Conservation (phyloP, 1,139 yeast species). For the Citeromyces siamensis region DNA sequence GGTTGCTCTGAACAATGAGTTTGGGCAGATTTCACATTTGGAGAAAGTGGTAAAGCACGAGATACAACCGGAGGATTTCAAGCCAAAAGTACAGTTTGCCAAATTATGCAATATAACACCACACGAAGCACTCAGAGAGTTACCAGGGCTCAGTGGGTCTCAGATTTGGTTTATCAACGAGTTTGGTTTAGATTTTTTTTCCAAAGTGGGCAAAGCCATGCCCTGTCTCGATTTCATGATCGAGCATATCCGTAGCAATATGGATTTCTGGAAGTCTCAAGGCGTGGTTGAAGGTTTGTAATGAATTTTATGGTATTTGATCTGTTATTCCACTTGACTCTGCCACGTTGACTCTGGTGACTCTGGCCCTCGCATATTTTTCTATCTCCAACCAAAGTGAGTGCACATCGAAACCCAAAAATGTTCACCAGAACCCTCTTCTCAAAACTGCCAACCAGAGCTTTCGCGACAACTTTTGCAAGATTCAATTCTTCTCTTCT, state of each 20-base stretch:
- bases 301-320: too few relatives aligned
- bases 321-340: too few relatives aligned
- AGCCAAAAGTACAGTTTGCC: constrained; percentile 5
- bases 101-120: constrained; percentile 20
- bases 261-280: constrained; percentile 24
- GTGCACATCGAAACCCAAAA: too few relatives aligned
- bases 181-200: constrained; percentile 70
- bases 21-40: constrained; percentile 50
- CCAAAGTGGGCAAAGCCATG: constrained; percentile 42
- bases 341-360: too few relatives aligned
- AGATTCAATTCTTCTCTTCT: constrained; percentile 27
- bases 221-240: constrained; percentile 43
- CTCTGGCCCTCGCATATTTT: too few relatives aligned
- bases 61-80: constrained; percentile 4
- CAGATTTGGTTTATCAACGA: constrained; percentile 77
- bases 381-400: too few relatives aligned
- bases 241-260: constrained; percentile 24
- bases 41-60: constrained; percentile 27
- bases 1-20: constrained; percentile 60
- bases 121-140: constrained; percentile 25
- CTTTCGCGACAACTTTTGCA: too few relatives aligned
- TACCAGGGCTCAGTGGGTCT: constrained; percentile 51
- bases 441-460: too few relatives aligned
- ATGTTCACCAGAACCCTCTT: too few relatives aligned
- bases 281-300: background rate